Base-by-base conservation (phyloP, 2,329 filamentous ascomycete genomes). In the Alternaria triticina region DNA sequence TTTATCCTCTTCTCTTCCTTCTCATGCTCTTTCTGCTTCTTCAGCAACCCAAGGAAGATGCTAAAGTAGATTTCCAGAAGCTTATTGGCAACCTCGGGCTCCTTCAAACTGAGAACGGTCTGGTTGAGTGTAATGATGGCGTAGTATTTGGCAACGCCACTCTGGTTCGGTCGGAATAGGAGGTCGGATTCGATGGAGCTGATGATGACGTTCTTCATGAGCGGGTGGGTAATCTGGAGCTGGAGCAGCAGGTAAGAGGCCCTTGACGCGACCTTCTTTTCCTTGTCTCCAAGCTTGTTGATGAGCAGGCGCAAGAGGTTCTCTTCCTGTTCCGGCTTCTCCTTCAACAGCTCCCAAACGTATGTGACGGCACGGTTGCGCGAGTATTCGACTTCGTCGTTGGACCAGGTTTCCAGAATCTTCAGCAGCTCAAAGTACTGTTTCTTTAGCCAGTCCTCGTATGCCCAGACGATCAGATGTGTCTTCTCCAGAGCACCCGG, bases 121-220 rank as follows among this genome's bases (percentile, higher is more conserved):
- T 99, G 96, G 78, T 99, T 99, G 54, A 99, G 85, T 0, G 96
- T 98, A 78, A 97, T 97, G 78, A 97, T 90, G 33, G 93, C 94
- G 80, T 97, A 97, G 82, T 99, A 99, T 77, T 93, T 96, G 44
- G 95, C 93, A 71, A 96, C 92, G 36, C 91, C 85, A 74, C 89
- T 95, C 80, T 98, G 96, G 11, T 93, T 92, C 0, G 94, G 92
- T 56, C 93, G 89, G 77, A 97, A 91, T 22, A 99, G 83, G 50
- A 97, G 87, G 71, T 98, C 95, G 58, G 91, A 90, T 79, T 99
- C 95, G 46, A 99, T 89, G 10, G 90, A 89, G 65, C 88, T 90
- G 69, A 97, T 89, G 69, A 99, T 91, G 56, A 96, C 90, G 15
- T 88, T 85, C 80, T 97, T 98, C 96, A 99, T 99, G 58, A 93